Evolutionary conservation across 176 grass and related monocot species (phyloP).

Genomic region (Eragrostis curvula): DNA sequence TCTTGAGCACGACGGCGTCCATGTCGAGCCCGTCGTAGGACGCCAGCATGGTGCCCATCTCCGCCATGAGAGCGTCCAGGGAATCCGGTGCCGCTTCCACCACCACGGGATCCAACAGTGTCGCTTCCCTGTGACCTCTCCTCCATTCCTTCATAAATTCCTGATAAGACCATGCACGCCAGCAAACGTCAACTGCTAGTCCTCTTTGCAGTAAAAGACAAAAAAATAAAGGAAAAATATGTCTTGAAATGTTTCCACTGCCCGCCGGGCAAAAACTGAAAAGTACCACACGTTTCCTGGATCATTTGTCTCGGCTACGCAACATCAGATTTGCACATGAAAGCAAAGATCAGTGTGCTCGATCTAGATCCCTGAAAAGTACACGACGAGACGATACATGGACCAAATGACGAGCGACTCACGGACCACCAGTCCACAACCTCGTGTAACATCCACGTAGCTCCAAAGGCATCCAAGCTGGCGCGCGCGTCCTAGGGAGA

Average conservation of each 20-base stretch:
- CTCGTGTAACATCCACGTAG: conserved; percentile 19
- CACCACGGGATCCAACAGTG: conserved; percentile 57
- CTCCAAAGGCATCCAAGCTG: conserved; percentile 32
- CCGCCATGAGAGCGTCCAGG: conserved; percentile 67
- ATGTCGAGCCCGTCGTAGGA: conserved; percentile 65
- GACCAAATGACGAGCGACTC: not conserved
- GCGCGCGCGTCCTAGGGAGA: not conserved
- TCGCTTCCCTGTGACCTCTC: conserved; percentile 47
- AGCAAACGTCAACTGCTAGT: not conserved
- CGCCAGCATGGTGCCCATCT: conserved; percentile 66
- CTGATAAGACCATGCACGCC: conserved; percentile 26
- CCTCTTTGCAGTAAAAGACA: not conserved
- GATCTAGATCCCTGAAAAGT: conserved; percentile 7
- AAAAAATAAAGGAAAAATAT: not conserved
- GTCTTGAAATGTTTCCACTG: not conserved
- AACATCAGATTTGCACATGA: not conserved
- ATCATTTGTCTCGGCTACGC: not conserved
- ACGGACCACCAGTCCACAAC: conserved; percentile 38
- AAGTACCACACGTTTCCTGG: not conserved
- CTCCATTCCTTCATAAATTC: conserved; percentile 78
- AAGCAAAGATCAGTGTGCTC: not conserved
- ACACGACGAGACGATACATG: not conserved
- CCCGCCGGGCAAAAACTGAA: not conserved
- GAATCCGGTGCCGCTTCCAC: conserved; percentile 81
- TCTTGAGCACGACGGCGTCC: conserved; percentile 64